A percentile compares a stretch with the other conserved stretches of the same genome.
Evolutionary conservation across 352 stramenopile genomes (phyloP).

Genomic region (Phytophthora syringae): DNA sequence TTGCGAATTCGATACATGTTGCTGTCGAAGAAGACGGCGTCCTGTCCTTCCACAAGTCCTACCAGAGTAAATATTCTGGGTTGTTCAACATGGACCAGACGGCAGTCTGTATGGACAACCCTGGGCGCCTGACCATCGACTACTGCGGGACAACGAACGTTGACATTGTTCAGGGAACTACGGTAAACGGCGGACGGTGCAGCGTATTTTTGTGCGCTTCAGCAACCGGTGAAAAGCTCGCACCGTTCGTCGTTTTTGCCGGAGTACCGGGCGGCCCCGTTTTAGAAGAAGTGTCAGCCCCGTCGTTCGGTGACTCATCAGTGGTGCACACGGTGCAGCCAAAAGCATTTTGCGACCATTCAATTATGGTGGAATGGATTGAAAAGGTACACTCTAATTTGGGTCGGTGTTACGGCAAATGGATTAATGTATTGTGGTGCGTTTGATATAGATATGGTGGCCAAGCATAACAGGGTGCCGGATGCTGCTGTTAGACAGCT

Average conservation of each 20-base stretch:
- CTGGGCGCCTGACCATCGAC: not conserved
- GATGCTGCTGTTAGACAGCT: no score
- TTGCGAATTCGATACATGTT: no score
- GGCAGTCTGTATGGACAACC: no score
- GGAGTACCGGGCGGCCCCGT: no score
- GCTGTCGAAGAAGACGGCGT: constrained; percentile 1
- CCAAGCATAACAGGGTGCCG: no score
- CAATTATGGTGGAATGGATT: constrained; percentile 6
- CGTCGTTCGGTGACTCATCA: no score
- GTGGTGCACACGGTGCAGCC: not conserved
- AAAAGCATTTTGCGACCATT: constrained; percentile 4
- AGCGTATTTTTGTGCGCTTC: constrained; percentile 9
- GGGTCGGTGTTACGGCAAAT: no score
- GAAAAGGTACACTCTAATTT: not conserved
- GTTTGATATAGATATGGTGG: no score
- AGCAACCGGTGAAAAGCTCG: not conserved
- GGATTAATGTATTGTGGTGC: no score
- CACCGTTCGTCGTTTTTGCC: constrained; percentile 1
- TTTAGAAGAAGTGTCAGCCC: not conserved
- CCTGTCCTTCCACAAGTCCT: not conserved
- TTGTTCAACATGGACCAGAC: constrained; percentile 16
- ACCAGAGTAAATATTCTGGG: not conserved
- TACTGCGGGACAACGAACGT: not conserved
- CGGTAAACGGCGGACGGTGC: not conserved
- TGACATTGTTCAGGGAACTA: not conserved